Evolutionary conservation across 2,329 filamentous ascomycete genomes (phyloP).

Genomic region (Botryotinia globosa): DNA sequence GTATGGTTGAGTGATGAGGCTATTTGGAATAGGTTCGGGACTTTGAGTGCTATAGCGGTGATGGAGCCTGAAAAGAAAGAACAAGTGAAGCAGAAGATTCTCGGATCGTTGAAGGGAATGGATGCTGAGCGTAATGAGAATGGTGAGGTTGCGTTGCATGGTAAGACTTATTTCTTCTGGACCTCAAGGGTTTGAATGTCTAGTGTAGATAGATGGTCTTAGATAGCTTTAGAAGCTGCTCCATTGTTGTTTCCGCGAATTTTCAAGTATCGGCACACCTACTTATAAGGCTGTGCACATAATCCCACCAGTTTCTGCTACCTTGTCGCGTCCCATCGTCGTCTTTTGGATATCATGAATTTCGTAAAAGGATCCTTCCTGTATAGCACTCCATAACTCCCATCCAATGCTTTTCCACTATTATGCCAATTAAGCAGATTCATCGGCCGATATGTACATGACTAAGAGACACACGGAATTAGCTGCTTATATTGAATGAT

Average conservation of each 20-base stretch:
- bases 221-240: slow-evolving; percentile 2
- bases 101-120: slow-evolving; percentile 50
- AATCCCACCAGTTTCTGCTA: neutral
- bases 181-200: slow-evolving; percentile 45
- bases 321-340: neutral
- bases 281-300: neutral
- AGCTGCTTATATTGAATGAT: neutral
- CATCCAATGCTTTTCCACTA: slow-evolving; percentile 18
- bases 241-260: slow-evolving; percentile 28
- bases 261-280: slow-evolving; percentile 39
- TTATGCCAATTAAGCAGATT: slow-evolving; percentile 17
- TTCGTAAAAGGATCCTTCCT: slow-evolving; percentile 23
- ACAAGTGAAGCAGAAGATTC: slow-evolving; percentile 50
- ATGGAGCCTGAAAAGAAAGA: slow-evolving; percentile 50
- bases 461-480: slow-evolving; percentile 28
- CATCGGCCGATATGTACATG: slow-evolving; percentile 40
- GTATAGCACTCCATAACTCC: slow-evolving; percentile 22
- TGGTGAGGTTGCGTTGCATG: slow-evolving; percentile 63
- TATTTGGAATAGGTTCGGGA: slow-evolving; percentile 62
- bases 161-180: slow-evolving; percentile 62
- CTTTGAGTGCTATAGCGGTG: slow-evolving; percentile 65
- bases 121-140: slow-evolving; percentile 58
- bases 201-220: slow-evolving; percentile 1
- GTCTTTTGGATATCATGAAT: slow-evolving; percentile 24
- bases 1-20: slow-evolving; percentile 56